These are phyloP conservation scores for Alternaria postmessia DNA, from an alignment of 2,329 filamentous ascomycete species.

Conservation along the genomic window DNA sequence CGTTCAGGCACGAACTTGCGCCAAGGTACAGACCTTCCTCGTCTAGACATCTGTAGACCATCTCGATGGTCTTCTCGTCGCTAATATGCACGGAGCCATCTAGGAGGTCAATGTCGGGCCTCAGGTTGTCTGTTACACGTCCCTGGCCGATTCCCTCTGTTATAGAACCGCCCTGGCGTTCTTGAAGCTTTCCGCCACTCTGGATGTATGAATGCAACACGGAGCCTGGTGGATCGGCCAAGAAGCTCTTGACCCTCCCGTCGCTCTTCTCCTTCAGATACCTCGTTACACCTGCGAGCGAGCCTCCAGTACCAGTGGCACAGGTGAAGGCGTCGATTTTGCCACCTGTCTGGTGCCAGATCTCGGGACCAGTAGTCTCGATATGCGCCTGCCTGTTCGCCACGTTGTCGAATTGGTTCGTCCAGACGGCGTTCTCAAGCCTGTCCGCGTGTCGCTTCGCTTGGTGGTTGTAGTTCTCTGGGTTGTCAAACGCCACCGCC, in stretches of 20 bases:
- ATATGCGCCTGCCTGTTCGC: conserved; percentile 94
- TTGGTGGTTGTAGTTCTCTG: conserved; percentile 98
- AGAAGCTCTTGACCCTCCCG: conserved; percentile 82
- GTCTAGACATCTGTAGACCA: conserved; percentile 96
- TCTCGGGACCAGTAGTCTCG: conserved; percentile 96
- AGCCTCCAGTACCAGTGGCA: conserved; percentile 91
- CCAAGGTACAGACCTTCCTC: conserved; percentile 96
- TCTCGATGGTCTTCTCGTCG: conserved; percentile 94
- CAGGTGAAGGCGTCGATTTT: conserved; percentile 94
- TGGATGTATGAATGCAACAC: conserved; percentile 92
- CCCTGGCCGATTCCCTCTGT: conserved; percentile 98
- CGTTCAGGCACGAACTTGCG: conserved; percentile 91
- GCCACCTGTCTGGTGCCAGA: conserved; percentile 90
- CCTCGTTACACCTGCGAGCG: conserved; percentile 84
- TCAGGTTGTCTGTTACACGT: conserved; percentile 92
- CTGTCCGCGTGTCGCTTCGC: conserved; percentile 86
- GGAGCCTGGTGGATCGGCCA: conserved; percentile 92
- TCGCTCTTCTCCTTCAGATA: conserved; percentile 85
- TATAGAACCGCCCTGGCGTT: conserved; percentile 85
- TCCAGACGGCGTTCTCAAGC: conserved; percentile 92
- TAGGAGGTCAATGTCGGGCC: conserved; percentile 81
- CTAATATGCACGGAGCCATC: conserved; percentile 85
- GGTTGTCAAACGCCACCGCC: conserved; percentile 93
- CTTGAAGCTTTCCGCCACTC: conserved; percentile 82
- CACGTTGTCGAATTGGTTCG: conserved; percentile 97